phyloP scores from a whole-genome alignment of 176 grass and related monocot species.

The Oryza nivara region DNA sequence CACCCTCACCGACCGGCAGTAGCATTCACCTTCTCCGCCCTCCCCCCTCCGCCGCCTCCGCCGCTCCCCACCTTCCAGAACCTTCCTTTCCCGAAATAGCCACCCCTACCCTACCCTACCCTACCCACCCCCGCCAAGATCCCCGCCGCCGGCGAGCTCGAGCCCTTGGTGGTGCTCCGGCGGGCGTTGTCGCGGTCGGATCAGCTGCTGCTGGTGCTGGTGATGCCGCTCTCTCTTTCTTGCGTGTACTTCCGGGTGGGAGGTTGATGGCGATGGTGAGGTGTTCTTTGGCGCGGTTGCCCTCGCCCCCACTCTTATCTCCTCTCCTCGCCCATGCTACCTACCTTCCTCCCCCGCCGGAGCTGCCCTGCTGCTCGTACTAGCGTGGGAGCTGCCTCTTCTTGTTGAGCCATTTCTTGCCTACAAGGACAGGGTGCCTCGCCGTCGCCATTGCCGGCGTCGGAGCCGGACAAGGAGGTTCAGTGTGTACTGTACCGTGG shows the following conservation, averaged over 20 bases:
- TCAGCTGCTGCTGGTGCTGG: too few relatives aligned
- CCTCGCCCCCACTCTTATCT: conserved; percentile 36
- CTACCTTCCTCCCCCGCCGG: neutral
- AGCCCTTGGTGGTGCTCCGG: neutral
- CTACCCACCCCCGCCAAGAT: neutral
- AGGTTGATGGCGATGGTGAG: conserved; percentile 3
- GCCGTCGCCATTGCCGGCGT: neutral
- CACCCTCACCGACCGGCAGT: neutral
- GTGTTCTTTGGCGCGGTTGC: neutral
- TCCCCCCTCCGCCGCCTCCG: neutral
- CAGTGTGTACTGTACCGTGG: too few relatives aligned
- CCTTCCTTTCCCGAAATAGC: conserved; percentile 42
- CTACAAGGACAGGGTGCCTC: neutral
- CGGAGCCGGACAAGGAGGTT: neutral
- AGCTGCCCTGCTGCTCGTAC: too few relatives aligned
- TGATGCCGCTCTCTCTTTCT: neutral
- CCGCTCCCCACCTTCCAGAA: conserved; percentile 48
- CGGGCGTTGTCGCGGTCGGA: too few relatives aligned
- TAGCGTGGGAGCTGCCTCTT: neutral
- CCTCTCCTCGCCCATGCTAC: neutral
- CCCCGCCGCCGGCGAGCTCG: conserved; percentile 9
- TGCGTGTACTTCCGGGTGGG: conserved; percentile 16
- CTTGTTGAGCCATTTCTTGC: neutral
- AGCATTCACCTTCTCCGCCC: conserved; percentile 16
- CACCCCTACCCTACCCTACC: conserved; percentile 3